Percentiles rank a stretch among this genome's conserved stretches.
Evolutionary conservation across 352 stramenopile genomes (phyloP).

Genomic region (Phytophthora podocarpi): DNA sequence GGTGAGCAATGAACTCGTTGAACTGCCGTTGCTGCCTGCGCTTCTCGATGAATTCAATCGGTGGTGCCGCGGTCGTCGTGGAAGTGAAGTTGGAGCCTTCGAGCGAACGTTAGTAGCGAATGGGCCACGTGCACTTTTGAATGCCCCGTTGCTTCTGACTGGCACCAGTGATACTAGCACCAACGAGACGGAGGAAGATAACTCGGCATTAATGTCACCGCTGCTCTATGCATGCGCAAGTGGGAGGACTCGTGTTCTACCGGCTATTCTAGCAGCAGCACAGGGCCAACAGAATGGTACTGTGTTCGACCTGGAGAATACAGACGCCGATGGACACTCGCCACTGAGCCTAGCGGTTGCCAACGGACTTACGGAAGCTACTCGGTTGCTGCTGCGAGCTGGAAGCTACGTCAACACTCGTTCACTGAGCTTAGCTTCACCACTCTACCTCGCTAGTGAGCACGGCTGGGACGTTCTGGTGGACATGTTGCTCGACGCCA

Average conservation of each 20-base stretch:
- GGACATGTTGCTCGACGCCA: conserved; percentile 54
- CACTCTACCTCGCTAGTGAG: conserved; percentile 79
- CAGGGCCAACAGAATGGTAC: conserved; percentile 16
- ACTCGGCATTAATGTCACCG: conserved; percentile 42
- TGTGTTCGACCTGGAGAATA: conserved; percentile 60
- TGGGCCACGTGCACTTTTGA: conserved; percentile 45
- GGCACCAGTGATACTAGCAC: neutral
- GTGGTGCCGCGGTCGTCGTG: conserved; percentile 18
- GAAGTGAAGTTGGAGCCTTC: conserved; percentile 38
- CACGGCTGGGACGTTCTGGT: conserved; percentile 77
- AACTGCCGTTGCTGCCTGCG: conserved; percentile 58
- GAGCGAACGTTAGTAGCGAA: conserved; percentile 48
- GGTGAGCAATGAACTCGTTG: conserved; percentile 62
- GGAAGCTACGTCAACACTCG: conserved; percentile 69
- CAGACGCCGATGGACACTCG: conserved; percentile 63
- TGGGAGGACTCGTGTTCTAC: conserved; percentile 52
- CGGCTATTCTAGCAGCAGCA: conserved; percentile 40
- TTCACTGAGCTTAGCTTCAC: conserved; percentile 66
- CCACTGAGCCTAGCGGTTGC: conserved; percentile 64
- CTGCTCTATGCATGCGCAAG: conserved; percentile 70
- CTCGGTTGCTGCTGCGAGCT: conserved; percentile 47
- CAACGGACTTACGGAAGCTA: conserved; percentile 55
- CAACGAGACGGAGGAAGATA: conserved; percentile 10
- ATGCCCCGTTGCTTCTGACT: conserved; percentile 54
- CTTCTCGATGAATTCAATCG: conserved; percentile 59